Percentiles rank a stretch among this genome's conserved stretches.
phyloP scores from a whole-genome alignment of 495 filamentous ascomycete genomes.

The Hypomontagnella submonticulosa region DNA sequence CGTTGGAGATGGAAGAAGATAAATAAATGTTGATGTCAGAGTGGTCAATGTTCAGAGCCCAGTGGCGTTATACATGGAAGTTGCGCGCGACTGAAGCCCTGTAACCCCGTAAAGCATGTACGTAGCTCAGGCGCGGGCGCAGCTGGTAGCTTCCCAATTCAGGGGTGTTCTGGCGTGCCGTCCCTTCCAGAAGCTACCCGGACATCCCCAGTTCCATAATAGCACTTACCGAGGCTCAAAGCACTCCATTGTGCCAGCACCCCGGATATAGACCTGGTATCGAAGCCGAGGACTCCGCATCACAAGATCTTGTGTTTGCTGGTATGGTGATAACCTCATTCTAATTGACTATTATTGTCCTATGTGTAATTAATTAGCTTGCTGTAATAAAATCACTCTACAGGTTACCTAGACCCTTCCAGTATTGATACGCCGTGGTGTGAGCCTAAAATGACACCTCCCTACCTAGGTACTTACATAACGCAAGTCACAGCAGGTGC shows the following conservation, averaged over 20 bases:
- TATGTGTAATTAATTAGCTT: slow-evolving; percentile 5
- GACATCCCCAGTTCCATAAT: slow-evolving; percentile 19
- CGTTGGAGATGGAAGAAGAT: slow-evolving; percentile 4
- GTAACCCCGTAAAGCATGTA: slow-evolving; percentile 10
- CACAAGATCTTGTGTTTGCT: slow-evolving; percentile 22
- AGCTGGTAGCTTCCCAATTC: slow-evolving; percentile 15
- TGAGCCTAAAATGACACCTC: neutral
- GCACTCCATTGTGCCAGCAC: slow-evolving; percentile 24
- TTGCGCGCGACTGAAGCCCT: neutral
- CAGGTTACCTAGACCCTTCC: too few relatives aligned
- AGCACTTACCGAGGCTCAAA: slow-evolving; percentile 39
- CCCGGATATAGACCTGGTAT: slow-evolving; percentile 30
- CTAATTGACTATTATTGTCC: neutral
- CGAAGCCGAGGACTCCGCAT: slow-evolving; percentile 34
- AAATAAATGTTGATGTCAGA: slow-evolving; percentile 38
- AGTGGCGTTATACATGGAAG: too few relatives aligned
- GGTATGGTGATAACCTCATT: slow-evolving; percentile 30
- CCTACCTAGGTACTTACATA: neutral
- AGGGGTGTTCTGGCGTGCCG: slow-evolving; percentile 15
- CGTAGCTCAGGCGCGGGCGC: slow-evolving; percentile 30
- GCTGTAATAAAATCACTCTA: too few relatives aligned
- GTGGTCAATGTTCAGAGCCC: slow-evolving; percentile 8
- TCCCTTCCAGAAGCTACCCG: slow-evolving; percentile 42
- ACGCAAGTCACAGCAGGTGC: slow-evolving; percentile 22
- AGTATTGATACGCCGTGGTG: neutral